phyloP scores from a whole-genome alignment of 2,329 filamentous ascomycete genomes.

The Penicillium freii region DNA sequence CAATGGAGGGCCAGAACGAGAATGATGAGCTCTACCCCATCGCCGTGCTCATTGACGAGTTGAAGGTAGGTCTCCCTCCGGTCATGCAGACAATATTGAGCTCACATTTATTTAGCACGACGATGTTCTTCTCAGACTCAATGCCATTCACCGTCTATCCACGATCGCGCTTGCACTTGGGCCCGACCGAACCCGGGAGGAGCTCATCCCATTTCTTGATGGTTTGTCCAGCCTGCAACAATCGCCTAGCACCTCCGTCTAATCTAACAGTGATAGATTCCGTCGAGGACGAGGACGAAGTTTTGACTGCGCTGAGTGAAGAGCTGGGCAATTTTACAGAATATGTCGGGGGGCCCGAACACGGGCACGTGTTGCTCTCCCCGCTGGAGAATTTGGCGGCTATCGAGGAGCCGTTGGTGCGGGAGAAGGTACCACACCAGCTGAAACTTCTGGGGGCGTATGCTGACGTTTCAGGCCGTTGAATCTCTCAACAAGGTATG shows the following conservation, averaged over 20 bases:
- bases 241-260: slow-evolving; percentile 18
- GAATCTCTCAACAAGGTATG: slow-evolving; percentile 99
- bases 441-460: not conserved
- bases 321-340: slow-evolving; percentile 96
- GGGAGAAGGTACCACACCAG: slow-evolving; percentile 73
- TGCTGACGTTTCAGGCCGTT: slow-evolving; percentile 66
- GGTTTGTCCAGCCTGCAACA: slow-evolving; percentile 60
- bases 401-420: slow-evolving; percentile 95
- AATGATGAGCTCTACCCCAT: slow-evolving; percentile 99
- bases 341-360: slow-evolving; percentile 91
- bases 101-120: slow-evolving; percentile 68
- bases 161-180: slow-evolving; percentile 96
- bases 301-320: slow-evolving; percentile 92
- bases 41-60: slow-evolving; percentile 98
- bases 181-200: slow-evolving; percentile 93
- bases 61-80: slow-evolving; percentile 66
- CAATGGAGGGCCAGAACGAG: slow-evolving; percentile 87
- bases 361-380: slow-evolving; percentile 92
- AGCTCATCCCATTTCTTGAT: slow-evolving; percentile 98
- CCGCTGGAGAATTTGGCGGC: slow-evolving; percentile 96
- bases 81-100: slow-evolving; percentile 6
- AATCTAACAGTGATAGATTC: slow-evolving; percentile 66
- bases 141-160: slow-evolving; percentile 96
- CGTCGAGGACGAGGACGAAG: slow-evolving; percentile 98
- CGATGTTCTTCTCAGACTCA: slow-evolving; percentile 94